These are phyloP conservation scores for Colletotrichum musicola DNA, from an alignment of 2,329 filamentous ascomycete species.

Conservation along the genomic window DNA sequence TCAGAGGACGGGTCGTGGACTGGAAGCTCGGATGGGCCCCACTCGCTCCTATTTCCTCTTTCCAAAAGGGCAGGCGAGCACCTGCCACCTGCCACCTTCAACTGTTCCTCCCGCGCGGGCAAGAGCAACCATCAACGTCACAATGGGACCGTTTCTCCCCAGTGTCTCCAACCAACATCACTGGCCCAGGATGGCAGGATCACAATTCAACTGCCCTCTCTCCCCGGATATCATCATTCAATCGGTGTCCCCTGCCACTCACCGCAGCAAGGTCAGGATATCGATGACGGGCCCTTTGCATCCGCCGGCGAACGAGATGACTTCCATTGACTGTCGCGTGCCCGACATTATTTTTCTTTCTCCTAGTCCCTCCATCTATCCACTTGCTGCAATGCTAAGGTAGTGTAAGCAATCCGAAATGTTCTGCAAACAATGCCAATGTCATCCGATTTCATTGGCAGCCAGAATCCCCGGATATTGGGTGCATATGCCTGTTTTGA, in stretches of 20 bases:
- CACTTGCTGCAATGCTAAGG: too few species aligned
- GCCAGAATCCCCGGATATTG: too few species aligned
- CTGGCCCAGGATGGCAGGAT: not conserved
- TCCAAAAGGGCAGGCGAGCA: conserved; percentile 7
- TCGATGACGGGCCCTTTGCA: conserved; percentile 27
- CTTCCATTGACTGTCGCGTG: conserved; percentile 24
- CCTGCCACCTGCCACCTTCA: not conserved
- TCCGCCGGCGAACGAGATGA: not conserved
- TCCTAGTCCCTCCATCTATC: not conserved
- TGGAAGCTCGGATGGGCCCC: too few species aligned
- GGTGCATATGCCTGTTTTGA: too few species aligned
- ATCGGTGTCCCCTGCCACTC: not conserved
- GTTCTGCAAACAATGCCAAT: too few species aligned
- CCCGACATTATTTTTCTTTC: not conserved
- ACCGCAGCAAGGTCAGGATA: not conserved
- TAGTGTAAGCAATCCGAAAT: too few species aligned
- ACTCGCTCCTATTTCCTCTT: not conserved
- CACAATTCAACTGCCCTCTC: too few species aligned
- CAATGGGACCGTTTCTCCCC: conserved; percentile 6
- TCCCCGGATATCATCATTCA: too few species aligned
- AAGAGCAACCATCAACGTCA: not conserved
- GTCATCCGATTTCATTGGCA: not conserved
- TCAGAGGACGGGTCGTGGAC: not conserved
- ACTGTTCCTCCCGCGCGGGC: too few species aligned
- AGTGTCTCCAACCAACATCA: not conserved